phyloP scores from a whole-genome alignment of 176 grass and related monocot species.

The Eremochloa ophiuroides region DNA sequence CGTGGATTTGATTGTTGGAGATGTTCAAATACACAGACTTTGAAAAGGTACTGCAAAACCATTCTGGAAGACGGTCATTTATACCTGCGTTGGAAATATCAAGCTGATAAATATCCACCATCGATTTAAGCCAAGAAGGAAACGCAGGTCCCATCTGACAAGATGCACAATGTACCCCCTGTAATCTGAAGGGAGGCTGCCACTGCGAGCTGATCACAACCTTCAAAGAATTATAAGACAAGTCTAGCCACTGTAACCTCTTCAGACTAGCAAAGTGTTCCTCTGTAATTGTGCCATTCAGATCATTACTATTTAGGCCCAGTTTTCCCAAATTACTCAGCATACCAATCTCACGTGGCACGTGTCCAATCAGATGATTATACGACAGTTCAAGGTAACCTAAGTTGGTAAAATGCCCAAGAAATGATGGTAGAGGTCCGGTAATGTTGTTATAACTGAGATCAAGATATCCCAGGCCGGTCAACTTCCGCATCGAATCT shows the following conservation, averaged over 20 bases:
- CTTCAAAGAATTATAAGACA: neutral
- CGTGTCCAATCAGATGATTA: neutral
- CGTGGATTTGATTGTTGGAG: neutral
- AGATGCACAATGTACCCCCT: neutral
- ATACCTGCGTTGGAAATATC: neutral
- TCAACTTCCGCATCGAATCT: neutral
- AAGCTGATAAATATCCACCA: neutral
- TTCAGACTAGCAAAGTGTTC: neutral
- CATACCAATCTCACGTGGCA: neutral
- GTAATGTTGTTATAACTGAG: neutral
- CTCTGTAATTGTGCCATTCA: conserved; percentile 17
- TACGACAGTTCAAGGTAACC: neutral
- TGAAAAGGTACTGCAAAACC: neutral
- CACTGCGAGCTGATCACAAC: neutral
- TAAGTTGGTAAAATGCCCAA: neutral
- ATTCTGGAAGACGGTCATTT: neutral
- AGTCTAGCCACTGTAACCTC: neutral
- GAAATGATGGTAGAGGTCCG: neutral
- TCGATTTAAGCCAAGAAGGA: conserved; percentile 22
- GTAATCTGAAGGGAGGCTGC: conserved; percentile 13
- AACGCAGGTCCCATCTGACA: conserved; percentile 21
- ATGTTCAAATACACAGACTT: neutral
- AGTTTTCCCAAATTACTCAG: neutral
- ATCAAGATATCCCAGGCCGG: neutral
- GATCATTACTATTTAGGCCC: neutral